Conservation (phyloP, 2,329 filamentous ascomycete genomes). For the Apiospora malaysiana region DNA sequence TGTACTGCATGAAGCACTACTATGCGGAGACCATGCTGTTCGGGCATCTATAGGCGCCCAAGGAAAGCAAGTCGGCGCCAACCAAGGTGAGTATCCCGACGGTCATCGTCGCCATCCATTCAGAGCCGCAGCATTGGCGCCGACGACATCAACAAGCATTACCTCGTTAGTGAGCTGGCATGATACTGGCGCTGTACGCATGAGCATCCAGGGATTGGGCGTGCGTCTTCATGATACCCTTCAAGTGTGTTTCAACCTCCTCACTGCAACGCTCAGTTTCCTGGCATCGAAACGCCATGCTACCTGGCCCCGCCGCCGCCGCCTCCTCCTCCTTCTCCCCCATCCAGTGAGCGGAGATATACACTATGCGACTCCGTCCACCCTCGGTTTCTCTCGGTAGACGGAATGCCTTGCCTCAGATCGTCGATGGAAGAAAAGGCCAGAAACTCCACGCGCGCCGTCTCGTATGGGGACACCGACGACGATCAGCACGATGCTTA, state of each 20-base stretch:
- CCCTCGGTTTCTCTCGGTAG: background rate
- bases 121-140: background rate
- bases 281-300: background rate
- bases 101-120: background rate
- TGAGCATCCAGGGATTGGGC: background rate
- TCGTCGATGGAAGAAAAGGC: no score
- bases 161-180: background rate
- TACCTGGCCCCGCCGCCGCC: background rate
- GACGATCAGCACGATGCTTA: background rate
- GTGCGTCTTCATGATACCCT: background rate
- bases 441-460: background rate
- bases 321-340: background rate
- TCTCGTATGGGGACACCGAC: background rate
- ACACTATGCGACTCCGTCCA: background rate
- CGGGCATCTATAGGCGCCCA: background rate
- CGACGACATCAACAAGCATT: background rate
- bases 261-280: background rate
- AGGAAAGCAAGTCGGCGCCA: background rate
- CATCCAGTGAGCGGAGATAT: background rate
- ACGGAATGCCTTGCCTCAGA: background rate
- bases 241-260: background rate
- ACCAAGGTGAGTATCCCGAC: background rate
- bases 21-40: no score
- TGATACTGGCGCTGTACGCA: background rate
- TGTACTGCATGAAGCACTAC: background rate